Conservation (phyloP, 2,329 filamentous ascomycete species). For the Trichoderma sp. region DNA sequence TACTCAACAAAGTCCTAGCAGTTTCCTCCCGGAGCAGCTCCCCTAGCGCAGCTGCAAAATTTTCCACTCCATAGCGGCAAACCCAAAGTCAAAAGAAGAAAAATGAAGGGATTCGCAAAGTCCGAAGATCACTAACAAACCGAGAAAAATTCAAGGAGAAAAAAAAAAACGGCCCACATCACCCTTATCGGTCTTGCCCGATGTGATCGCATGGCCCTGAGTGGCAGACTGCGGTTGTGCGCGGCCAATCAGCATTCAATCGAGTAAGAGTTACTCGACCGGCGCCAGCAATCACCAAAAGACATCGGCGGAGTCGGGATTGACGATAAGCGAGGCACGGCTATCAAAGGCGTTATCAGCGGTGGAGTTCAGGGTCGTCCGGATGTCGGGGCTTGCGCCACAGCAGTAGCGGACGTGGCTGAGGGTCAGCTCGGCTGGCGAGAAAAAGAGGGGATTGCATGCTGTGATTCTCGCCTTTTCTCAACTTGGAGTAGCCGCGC, state of each 20-base stretch:
- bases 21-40: neutral
- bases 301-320: conserved; percentile 22
- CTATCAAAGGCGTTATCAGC: conserved; percentile 15
- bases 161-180: neutral
- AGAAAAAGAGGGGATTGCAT: neutral
- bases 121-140: conserved; percentile 6
- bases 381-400: conserved; percentile 8
- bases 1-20: too few species aligned
- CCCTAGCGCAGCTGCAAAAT: neutral
- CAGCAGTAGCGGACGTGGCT: neutral
- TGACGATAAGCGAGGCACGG: conserved; percentile 22
- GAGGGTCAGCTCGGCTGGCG: neutral
- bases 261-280: conserved; percentile 25
- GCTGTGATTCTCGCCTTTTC: neutral
- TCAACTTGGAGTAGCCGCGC: neutral
- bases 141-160: neutral
- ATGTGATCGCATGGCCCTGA: neutral
- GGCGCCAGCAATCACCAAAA: neutral
- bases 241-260: conserved; percentile 24
- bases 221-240: neutral
- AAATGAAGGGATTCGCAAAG: conserved; percentile 17
- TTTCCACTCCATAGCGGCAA: neutral
- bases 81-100: neutral
- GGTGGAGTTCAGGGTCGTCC: neutral
- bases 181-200: conserved; percentile 18